Evolutionary conservation across 352 stramenopile genomes (phyloP).

Genomic region (Pythium phragmiticola): DNA sequence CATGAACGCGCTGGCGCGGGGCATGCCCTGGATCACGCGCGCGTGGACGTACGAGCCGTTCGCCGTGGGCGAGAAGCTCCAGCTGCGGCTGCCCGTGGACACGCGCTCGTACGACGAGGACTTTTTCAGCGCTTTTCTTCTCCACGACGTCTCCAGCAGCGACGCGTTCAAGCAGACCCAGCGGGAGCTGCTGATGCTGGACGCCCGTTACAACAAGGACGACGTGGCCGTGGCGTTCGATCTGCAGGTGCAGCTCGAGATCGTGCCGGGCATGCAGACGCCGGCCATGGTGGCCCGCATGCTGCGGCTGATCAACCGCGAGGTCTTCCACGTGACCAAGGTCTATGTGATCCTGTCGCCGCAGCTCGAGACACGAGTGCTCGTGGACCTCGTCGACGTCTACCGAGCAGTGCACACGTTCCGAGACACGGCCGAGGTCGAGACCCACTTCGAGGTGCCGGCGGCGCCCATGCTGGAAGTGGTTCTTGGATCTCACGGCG

Average conservation of each 20-base stretch:
- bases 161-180: background rate
- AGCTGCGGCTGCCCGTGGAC: conserved; percentile 3
- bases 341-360: background rate
- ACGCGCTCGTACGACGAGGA: background rate
- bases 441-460: background rate
- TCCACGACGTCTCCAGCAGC: background rate
- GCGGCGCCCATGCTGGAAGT: conserved; percentile 1
- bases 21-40: background rate
- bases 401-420: background rate
- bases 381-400: background rate
- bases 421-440: conserved; percentile 3
- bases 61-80: background rate
- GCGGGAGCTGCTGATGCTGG: background rate
- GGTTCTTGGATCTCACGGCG: conserved; percentile 1
- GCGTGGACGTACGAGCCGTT: conserved; percentile 5
- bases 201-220: background rate
- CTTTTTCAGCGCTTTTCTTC: background rate
- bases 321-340: background rate
- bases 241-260: background rate
- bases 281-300: background rate
- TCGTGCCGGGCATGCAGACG: background rate
- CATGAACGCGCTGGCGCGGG: background rate
- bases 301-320: conserved; percentile 1
- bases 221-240: background rate
- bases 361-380: background rate